These are phyloP conservation scores for Phytopythium cucurbitacearum DNA, from an alignment of 352 stramenopile species.

Conservation along the genomic window DNA sequence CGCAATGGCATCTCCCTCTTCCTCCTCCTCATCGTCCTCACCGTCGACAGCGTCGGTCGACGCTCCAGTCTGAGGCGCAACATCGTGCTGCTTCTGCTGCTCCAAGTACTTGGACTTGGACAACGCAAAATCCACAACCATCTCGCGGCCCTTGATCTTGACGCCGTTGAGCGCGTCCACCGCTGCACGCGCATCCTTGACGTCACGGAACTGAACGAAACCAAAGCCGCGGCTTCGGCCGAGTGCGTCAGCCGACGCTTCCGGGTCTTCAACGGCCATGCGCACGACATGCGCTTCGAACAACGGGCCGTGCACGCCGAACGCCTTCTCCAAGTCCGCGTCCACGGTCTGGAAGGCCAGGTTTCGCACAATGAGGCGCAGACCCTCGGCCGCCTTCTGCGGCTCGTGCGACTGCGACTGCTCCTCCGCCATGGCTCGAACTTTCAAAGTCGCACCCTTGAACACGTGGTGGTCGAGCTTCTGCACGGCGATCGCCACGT, in stretches of 20 bases:
- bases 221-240: constrained; percentile 77
- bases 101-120: constrained; percentile 78
- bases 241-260: constrained; percentile 21
- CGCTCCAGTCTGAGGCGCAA: constrained; percentile 12
- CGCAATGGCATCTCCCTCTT: constrained; percentile 28
- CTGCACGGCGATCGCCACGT: constrained; percentile 43
- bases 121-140: constrained; percentile 84
- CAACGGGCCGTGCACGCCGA: constrained; percentile 55
- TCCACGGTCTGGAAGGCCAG: constrained; percentile 78
- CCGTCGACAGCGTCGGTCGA: constrained; percentile 14
- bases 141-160: constrained; percentile 79
- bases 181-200: constrained; percentile 50
- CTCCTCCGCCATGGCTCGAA: constrained; percentile 24
- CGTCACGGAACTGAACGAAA: constrained; percentile 79
- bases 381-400: constrained; percentile 27
- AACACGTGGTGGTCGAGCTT: constrained; percentile 86
- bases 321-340: constrained; percentile 66
- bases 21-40: constrained; percentile 27
- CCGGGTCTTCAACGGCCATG: constrained; percentile 54
- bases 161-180: constrained; percentile 70
- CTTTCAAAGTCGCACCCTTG: constrained; percentile 70
- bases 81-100: constrained; percentile 58
- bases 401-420: too few relatives aligned
- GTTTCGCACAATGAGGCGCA: constrained; percentile 83
- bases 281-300: constrained; percentile 74